Conservation (phyloP, 345 rosid genomes). For the Citrus inodora region DNA sequence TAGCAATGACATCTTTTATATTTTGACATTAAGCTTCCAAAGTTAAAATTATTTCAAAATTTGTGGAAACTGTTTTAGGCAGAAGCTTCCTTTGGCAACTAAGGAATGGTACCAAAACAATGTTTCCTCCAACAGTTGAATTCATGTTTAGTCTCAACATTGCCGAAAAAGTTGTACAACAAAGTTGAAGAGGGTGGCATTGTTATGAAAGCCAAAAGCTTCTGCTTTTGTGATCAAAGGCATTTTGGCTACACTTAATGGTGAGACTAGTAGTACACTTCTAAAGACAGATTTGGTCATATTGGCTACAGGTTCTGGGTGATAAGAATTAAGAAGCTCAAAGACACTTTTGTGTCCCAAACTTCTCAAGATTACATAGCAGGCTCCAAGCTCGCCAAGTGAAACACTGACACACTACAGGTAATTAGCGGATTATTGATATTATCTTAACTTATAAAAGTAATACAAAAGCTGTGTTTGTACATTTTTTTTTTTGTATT, state of each 20-base stretch:
- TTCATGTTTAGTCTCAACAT: slow-evolving; percentile 21
- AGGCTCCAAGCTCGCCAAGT: slow-evolving; percentile 30
- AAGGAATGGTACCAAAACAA: slow-evolving; percentile 45
- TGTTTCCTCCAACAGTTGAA: slow-evolving; percentile 26
- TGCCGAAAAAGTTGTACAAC: slow-evolving; percentile 25
- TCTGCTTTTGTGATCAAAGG: slow-evolving; percentile 30
- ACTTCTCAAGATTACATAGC: slow-evolving; percentile 15
- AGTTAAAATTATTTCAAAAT: slow-evolving; percentile 17
- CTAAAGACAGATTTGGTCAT: no score
- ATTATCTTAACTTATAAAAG: no score
- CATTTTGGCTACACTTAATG: slow-evolving; percentile 12
- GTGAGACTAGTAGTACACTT: not conserved
- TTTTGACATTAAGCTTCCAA: no score
- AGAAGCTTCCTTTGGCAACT: slow-evolving; percentile 27
- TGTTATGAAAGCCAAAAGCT: slow-evolving; percentile 27
- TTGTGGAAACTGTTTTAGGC: slow-evolving; percentile 31
- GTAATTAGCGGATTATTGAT: slow-evolving; percentile 1
- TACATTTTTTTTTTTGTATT: no score
- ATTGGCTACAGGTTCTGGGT: no score
- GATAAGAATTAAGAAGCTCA: slow-evolving; percentile 7
- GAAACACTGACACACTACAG: slow-evolving; percentile 34
- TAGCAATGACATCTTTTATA: no score
- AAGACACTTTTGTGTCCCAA: slow-evolving; percentile 21
- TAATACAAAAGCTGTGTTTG: no score
- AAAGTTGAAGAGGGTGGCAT: slow-evolving; percentile 30